A percentile compares a stretch with the other conserved stretches of the same genome.
Evolutionary conservation across 768 basidiomycete species (phyloP).

Genomic region (Lentinus tigrinus): DNA sequence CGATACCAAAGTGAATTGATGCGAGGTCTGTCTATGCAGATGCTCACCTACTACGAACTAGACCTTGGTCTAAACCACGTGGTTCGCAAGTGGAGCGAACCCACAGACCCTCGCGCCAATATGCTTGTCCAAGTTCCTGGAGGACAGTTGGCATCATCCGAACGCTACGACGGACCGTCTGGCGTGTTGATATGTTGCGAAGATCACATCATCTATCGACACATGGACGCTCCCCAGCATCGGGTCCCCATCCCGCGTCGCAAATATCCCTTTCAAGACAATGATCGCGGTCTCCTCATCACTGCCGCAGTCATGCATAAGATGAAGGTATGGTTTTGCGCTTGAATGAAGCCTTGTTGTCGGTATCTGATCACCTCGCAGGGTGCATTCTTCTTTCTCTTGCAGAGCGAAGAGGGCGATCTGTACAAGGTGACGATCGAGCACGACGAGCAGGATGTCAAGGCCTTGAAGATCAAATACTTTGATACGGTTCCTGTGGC

Average conservation of each 20-base stretch:
- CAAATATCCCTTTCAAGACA: conserved; percentile 81
- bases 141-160: conserved; percentile 90
- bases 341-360: too few species aligned
- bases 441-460: conserved; percentile 95
- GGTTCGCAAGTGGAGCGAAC: conserved; percentile 98
- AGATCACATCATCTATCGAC: conserved; percentile 96
- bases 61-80: conserved; percentile 98
- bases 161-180: conserved; percentile 94
- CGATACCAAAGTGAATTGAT: neutral
- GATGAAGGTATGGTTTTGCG: conserved; percentile 73
- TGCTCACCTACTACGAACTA: conserved; percentile 97
- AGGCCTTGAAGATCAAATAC: conserved; percentile 93
- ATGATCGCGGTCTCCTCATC: conserved; percentile 83
- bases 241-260: conserved; percentile 96
- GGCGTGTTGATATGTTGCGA: conserved; percentile 98
- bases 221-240: conserved; percentile 90
- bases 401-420: conserved; percentile 98
- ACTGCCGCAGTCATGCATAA: conserved; percentile 98
- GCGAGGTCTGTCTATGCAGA: conserved; percentile 42
- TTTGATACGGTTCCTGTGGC: conserved; percentile 98
- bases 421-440: conserved; percentile 98
- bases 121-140: conserved; percentile 97
- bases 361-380: conserved; percentile 27
- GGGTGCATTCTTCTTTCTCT: conserved; percentile 99
- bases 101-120: conserved; percentile 93